Evolutionary conservation across 176 grass and related monocot genomes (phyloP).

Genomic region (Phragmites australis): DNA sequence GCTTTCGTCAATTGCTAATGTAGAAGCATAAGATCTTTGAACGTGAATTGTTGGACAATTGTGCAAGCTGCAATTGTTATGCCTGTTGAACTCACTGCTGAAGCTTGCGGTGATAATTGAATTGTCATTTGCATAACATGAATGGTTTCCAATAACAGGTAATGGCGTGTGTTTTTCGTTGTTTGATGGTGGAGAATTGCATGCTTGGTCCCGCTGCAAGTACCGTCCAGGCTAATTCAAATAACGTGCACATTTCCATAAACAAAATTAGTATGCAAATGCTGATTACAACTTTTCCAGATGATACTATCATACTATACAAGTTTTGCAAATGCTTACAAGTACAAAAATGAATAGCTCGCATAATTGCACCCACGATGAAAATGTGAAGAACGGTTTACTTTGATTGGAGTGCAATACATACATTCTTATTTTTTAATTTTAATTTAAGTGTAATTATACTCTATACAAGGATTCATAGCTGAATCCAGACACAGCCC

Average conservation of each 20-base stretch:
- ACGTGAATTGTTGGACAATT: background rate
- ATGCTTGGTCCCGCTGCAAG: background rate
- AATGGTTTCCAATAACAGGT: background rate
- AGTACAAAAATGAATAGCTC: background rate
- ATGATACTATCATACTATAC: background rate
- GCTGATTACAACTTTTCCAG: background rate
- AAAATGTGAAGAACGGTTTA: background rate
- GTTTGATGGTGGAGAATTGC: background rate
- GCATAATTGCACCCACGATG: background rate
- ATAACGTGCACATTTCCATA: background rate
- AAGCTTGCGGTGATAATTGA: background rate
- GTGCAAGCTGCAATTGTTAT: background rate
- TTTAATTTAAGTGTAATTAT: background rate
- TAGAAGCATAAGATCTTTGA: background rate
- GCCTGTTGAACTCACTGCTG: background rate
- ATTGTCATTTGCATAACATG: background rate
- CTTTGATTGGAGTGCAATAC: background rate
- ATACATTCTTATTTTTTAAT: background rate
- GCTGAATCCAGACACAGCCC: background rate
- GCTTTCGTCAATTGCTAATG: background rate
- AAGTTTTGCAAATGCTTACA: background rate
- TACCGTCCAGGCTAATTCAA: background rate
- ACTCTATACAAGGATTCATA: background rate
- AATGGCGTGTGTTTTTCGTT: background rate
- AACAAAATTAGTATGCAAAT: background rate